Base-by-base conservation (phyloP, 768 basidiomycete genomes). In the Suillus sp. region DNA sequence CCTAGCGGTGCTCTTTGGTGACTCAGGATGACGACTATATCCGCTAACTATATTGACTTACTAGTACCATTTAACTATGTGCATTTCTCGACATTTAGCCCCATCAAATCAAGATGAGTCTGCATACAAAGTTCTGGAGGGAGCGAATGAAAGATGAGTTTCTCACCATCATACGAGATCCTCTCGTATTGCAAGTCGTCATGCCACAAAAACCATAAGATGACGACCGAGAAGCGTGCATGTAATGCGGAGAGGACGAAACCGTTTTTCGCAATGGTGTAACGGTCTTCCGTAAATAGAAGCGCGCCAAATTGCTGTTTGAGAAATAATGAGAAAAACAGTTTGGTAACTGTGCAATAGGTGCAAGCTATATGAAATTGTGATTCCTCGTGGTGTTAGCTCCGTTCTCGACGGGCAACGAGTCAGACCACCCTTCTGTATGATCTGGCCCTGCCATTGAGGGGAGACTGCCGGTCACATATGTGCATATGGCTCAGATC, bases 171-270 rank as follows among this genome's bases (percentile, higher is more conserved):
- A 11, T 11, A 11, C 32, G 2, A 20, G 30, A 53, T 53, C 30
- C 4, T 53, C 51, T 53, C 30, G 51, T 32, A 53, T 20, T n/a
- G 6, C 34, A n/a, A 34, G 20, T 53, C 32, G 51, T n/a, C 32
- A 34, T 53, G 51, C 20, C 32, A 53, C 51, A 32, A 32, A 34
- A n/a, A 5, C 51, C 27, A 18, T 10, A 53, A n/a, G 30, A 11
- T 32, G 27, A 50, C 48, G 20, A 18, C 27, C 30, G 30, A 32
- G 51, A 34, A 34, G 30, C 51, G 20, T 53, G 51, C 51, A n/a
- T n/a, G 51, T 53, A 53, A 53, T 32, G 32, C 51, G 51, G 51
- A 53, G 51, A 34, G 51, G 20, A 32, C 30, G 20, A 53, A 20
- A 32, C 20, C 51, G 51, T 34, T 32, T 53, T 32, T n/a, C 11